phyloP scores from a whole-genome alignment of 225 moss, liverwort and hornwort species.

The Pleurozium schreberi region DNA sequence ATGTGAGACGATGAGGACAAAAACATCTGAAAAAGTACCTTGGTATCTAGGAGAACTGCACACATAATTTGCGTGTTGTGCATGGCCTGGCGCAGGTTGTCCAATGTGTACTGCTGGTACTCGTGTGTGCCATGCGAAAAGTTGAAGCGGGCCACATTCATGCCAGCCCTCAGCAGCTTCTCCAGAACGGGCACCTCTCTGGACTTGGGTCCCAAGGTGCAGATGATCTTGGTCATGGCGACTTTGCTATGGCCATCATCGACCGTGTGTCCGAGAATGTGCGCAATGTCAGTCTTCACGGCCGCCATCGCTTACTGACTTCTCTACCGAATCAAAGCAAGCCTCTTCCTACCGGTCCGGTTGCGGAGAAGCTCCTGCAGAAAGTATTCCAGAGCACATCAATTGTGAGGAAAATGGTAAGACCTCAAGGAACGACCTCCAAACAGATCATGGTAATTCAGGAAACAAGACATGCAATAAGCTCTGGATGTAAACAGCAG shows the following conservation, averaged over 20 bases:
- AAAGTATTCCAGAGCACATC: background rate
- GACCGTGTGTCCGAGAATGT: slow-evolving; percentile 8
- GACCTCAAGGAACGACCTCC: background rate
- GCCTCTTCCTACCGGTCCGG: background rate
- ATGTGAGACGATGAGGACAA: background rate
- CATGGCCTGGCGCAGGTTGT: slow-evolving; percentile 59
- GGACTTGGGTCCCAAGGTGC: slow-evolving; percentile 83
- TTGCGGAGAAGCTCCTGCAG: background rate
- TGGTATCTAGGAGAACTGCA: slow-evolving; percentile 72
- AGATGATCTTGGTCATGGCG: slow-evolving; percentile 76
- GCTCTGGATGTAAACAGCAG: background rate
- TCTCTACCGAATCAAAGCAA: background rate
- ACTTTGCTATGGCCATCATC: slow-evolving; percentile 20
- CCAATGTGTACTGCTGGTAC: slow-evolving; percentile 74
- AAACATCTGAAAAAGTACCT: slow-evolving; percentile 16
- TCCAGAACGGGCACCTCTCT: slow-evolving; percentile 63
- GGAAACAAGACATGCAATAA: background rate
- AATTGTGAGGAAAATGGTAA: background rate
- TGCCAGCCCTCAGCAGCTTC: slow-evolving; percentile 77
- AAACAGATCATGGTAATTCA: background rate
- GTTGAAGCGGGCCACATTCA: slow-evolving; percentile 95
- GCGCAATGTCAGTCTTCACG: slow-evolving; percentile 10
- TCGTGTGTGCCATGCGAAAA: slow-evolving; percentile 87
- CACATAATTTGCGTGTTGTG: slow-evolving; percentile 70
- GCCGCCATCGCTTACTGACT: slow-evolving; percentile 1